These are phyloP conservation scores for Oehlia diaphana DNA, from an alignment of 192 early-diverging fungal genomes.

Conservation along the genomic window DNA sequence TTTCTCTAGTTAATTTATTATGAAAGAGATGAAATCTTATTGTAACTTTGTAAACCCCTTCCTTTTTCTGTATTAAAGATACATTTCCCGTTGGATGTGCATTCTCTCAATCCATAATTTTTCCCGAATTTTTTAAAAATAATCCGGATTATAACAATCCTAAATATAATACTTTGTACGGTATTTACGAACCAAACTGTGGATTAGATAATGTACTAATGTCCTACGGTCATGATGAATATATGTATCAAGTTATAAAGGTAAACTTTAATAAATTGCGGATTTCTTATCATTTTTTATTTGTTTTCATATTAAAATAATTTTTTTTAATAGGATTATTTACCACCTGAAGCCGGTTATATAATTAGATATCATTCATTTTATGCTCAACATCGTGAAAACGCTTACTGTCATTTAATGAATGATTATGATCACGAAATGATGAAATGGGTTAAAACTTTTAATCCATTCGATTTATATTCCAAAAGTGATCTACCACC, in stretches of 20 bases:
- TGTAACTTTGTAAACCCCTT: no score
- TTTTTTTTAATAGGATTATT: constrained; percentile 23
- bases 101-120: constrained; percentile 47
- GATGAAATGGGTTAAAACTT: constrained; percentile 47
- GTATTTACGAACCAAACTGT: constrained; percentile 50
- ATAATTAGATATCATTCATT: constrained; percentile 57
- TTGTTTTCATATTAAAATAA: no score
- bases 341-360: constrained; percentile 45
- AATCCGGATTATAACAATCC: constrained; percentile 43
- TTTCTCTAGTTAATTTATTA: no score
- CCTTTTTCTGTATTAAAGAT: constrained; percentile 36
- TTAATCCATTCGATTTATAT: constrained; percentile 59
- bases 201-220: constrained; percentile 48
- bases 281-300: not conserved
- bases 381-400: constrained; percentile 45
- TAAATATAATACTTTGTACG: constrained; percentile 37
- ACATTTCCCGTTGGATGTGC: constrained; percentile 57
- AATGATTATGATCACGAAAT: constrained; percentile 41
- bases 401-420: constrained; percentile 46
- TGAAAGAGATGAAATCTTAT: no score
- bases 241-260: constrained; percentile 50
- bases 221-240: constrained; percentile 58
- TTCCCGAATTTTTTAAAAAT: constrained; percentile 35
- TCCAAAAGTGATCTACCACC: constrained; percentile 46
- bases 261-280: not conserved